These are phyloP conservation scores for Chlamydomonas schloesseri DNA, from an alignment of 139 green algal genomes.

Conservation along the genomic window DNA sequence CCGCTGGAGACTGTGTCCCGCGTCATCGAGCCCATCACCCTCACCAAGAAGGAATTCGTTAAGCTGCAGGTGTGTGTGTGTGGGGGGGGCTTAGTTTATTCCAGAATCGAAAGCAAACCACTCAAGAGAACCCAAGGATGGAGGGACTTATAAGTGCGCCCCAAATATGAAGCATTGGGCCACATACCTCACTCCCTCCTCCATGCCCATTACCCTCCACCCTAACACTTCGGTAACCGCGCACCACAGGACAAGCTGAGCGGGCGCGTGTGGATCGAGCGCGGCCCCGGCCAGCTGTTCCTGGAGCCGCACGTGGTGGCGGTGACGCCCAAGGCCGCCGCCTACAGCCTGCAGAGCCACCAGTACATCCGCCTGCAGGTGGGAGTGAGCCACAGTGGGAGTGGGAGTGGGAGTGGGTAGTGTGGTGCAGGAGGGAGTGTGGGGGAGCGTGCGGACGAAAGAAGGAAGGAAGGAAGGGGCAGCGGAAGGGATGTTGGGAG, in stretches of 20 bases:
- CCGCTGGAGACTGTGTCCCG: not conserved
- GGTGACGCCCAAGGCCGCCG: not conserved
- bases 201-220: too few relatives aligned
- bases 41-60: slow-evolving; percentile 2
- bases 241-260: not conserved
- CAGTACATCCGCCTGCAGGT: slow-evolving; percentile 12
- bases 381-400: not conserved
- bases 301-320: not conserved
- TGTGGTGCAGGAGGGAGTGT: too few relatives aligned
- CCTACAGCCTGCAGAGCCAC: not conserved
- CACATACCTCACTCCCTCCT: too few relatives aligned
- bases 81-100: too few relatives aligned
- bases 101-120: too few relatives aligned
- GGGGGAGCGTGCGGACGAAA: too few relatives aligned
- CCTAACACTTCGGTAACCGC: too few relatives aligned
- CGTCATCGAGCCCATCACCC: not conserved
- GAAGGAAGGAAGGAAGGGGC: too few relatives aligned
- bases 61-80: slow-evolving; percentile 3
- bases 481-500: too few relatives aligned
- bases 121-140: too few relatives aligned
- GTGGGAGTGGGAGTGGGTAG: not conserved
- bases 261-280: slow-evolving; percentile 7
- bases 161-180: too few relatives aligned
- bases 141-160: too few relatives aligned
- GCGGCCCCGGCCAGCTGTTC: not conserved